Conservation (phyloP, 345 rosid genomes). For the Lepidium africanum region DNA sequence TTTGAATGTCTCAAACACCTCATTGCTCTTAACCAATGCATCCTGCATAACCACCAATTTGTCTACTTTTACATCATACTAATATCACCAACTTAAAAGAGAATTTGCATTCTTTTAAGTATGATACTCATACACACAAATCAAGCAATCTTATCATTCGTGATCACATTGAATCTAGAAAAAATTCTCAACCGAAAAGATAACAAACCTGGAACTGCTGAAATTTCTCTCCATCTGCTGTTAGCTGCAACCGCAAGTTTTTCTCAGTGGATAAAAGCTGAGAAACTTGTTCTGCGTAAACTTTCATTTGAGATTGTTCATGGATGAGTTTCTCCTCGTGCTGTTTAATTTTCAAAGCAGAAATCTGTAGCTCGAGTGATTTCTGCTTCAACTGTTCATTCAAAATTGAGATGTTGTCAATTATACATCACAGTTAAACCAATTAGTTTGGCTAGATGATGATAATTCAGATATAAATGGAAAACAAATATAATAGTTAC, state of each 20-base stretch:
- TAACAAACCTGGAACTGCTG: slow-evolving; percentile 79
- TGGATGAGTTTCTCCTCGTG: slow-evolving; percentile 76
- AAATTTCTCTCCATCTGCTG: slow-evolving; percentile 91
- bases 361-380: slow-evolving; percentile 70
- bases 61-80: neutral
- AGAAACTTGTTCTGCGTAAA: slow-evolving; percentile 83
- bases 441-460: neutral
- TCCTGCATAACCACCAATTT: slow-evolving; percentile 46
- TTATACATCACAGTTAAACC: neutral
- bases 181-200: neutral
- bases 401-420: slow-evolving; percentile 15
- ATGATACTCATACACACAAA: neutral
- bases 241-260: slow-evolving; percentile 70
- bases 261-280: slow-evolving; percentile 83
- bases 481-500: slow-evolving; percentile 23
- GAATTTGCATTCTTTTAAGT: neutral
- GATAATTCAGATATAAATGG: neutral
- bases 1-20: slow-evolving; percentile 89
- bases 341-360: slow-evolving; percentile 72
- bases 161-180: neutral
- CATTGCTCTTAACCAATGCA: slow-evolving; percentile 87
- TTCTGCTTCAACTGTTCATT: slow-evolving; percentile 77
- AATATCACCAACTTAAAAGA: neutral
- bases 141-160: neutral
- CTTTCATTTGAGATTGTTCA: slow-evolving; percentile 87